Evolutionary conservation across 2,329 filamentous ascomycete genomes (phyloP).

Genomic region (Verruconis gallopava): DNA sequence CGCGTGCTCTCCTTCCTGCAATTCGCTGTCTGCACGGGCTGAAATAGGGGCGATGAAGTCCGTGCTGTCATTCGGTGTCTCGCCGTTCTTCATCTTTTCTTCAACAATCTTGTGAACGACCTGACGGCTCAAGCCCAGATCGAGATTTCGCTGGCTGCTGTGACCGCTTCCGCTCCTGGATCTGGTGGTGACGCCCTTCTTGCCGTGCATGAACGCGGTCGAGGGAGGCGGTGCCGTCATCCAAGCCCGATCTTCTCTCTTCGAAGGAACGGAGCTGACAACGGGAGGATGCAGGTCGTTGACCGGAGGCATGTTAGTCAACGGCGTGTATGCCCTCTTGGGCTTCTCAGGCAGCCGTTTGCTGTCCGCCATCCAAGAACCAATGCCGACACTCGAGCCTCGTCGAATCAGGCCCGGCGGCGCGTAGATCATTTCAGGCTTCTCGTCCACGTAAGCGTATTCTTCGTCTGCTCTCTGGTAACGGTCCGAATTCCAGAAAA

Average conservation of each 20-base stretch:
- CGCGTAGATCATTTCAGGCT: constrained; percentile 11
- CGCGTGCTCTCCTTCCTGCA: not conserved
- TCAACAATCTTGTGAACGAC: constrained; percentile 26
- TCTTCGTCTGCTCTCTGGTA: constrained; percentile 84
- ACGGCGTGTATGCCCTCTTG: not conserved
- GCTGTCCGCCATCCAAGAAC: not conserved
- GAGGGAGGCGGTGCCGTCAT: constrained; percentile 89
- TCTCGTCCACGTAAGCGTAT: constrained; percentile 34
- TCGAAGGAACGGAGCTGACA: constrained; percentile 55
- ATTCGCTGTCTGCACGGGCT: not conserved
- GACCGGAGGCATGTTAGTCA: constrained; percentile 41
- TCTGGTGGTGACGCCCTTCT: constrained; percentile 40
- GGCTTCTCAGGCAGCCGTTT: not conserved
- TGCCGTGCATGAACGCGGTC: constrained; percentile 83
- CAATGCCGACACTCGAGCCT: constrained; percentile 2
- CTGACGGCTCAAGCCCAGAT: constrained; percentile 24
- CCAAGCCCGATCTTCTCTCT: constrained; percentile 54
- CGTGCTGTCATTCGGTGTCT: not conserved
- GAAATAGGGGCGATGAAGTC: not conserved
- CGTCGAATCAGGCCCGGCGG: constrained; percentile 20
- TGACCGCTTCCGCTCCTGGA: constrained; percentile 6
- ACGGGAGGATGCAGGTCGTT: constrained; percentile 81
- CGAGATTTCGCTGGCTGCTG: constrained; percentile 24
- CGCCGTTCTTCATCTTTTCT: constrained; percentile 15
- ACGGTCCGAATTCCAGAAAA: constrained; percentile 56